These are phyloP conservation scores for Coemansia nantahalensis DNA, from an alignment of 192 early-diverging fungal genomes.

Conservation along the genomic window DNA sequence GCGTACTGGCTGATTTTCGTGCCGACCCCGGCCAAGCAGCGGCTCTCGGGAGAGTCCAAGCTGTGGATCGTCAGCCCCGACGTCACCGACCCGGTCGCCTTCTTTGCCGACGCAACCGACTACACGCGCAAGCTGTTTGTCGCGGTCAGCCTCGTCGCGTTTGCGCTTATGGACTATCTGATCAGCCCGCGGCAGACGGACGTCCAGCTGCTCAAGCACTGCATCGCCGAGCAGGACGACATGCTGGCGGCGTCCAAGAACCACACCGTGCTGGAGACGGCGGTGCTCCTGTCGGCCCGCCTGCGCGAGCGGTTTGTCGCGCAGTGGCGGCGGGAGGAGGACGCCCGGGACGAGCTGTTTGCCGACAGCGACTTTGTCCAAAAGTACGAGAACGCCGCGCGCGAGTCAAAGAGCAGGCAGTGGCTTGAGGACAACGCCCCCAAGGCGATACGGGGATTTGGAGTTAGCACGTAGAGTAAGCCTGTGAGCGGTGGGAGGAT, in stretches of 20 bases:
- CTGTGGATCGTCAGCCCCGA: slow-evolving; percentile 44
- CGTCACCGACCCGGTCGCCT: slow-evolving; percentile 11
- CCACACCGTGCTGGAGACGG: slow-evolving; percentile 30
- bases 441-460: slow-evolving; percentile 11
- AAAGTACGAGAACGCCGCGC: slow-evolving; percentile 20
- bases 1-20: slow-evolving; percentile 39
- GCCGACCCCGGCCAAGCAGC: slow-evolving; percentile 16
- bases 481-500: too few species aligned
- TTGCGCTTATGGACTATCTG: slow-evolving; percentile 30
- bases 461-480: background rate
- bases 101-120: slow-evolving; percentile 34
- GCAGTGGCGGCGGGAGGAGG: slow-evolving; percentile 27
- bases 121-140: slow-evolving; percentile 35
- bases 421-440: slow-evolving; percentile 27
- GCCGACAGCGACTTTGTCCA: slow-evolving; percentile 17
- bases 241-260: slow-evolving; percentile 25
- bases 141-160: slow-evolving; percentile 10
- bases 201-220: slow-evolving; percentile 34
- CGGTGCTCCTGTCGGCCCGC: slow-evolving; percentile 19
- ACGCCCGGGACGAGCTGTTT: slow-evolving; percentile 17
- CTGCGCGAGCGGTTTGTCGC: slow-evolving; percentile 29
- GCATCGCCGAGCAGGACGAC: slow-evolving; percentile 16
- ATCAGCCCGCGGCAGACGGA: slow-evolving; percentile 45
- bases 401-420: slow-evolving; percentile 27
- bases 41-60: slow-evolving; percentile 4